Evolutionary conservation across 148 eudicot species (phyloP).

Genomic region (Salicornia ramosissima): DNA sequence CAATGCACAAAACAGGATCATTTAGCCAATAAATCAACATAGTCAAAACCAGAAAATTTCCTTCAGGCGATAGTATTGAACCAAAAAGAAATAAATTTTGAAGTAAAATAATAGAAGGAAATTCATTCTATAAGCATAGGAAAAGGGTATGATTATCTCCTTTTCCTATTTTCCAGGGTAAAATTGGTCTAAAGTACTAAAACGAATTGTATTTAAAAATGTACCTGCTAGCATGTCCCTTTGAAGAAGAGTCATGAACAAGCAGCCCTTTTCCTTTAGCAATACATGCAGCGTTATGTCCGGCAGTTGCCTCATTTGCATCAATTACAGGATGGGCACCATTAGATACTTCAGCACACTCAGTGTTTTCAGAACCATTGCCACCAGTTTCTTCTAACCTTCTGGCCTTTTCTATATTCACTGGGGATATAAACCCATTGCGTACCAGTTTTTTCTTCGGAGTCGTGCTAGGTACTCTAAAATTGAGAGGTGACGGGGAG

Average conservation of each 20-base stretch:
- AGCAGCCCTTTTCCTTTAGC: slow-evolving; percentile 50
- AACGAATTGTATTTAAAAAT: background rate
- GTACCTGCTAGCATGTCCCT: slow-evolving; percentile 28
- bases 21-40: background rate
- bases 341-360: slow-evolving; percentile 25
- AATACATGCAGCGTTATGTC: slow-evolving; percentile 30
- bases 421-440: slow-evolving; percentile 84
- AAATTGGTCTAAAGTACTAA: background rate
- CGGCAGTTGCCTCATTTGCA: slow-evolving; percentile 36
- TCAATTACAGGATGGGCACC: slow-evolving; percentile 27
- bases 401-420: slow-evolving; percentile 61
- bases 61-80: background rate
- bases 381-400: slow-evolving; percentile 34
- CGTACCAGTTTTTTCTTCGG: slow-evolving; percentile 60
- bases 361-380: slow-evolving; percentile 18
- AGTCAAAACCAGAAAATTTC: background rate
- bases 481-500: slow-evolving; percentile 30
- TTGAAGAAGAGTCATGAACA: slow-evolving; percentile 31
- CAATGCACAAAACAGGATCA: background rate
- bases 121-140: background rate
- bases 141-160: background rate
- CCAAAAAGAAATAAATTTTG: background rate
- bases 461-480: slow-evolving; percentile 26
- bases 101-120: background rate
- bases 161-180: slow-evolving; percentile 2